Evolutionary conservation across 306 rosid species (phyloP).

Genomic region (Gastrolobium bilobum): DNA sequence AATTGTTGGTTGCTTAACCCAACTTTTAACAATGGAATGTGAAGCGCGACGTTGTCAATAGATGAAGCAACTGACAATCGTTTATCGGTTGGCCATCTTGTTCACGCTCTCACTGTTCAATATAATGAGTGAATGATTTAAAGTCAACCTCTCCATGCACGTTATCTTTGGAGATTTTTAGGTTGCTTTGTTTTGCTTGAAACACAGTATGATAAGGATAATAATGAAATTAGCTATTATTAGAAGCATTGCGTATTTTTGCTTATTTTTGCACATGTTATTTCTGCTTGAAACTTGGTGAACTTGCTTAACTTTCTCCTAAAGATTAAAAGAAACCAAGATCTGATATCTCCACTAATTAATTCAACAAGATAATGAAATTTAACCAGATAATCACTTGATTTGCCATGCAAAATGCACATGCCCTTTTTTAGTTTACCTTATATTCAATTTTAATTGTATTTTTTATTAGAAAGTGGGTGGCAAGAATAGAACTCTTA

Average conservation of each 20-base stretch:
- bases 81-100: background rate
- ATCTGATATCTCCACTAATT: background rate
- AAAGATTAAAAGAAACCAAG: background rate
- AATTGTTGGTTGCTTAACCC: no score
- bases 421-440: no score
- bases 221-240: slow-evolving; percentile 6
- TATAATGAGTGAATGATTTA: slow-evolving; percentile 24
- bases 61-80: background rate
- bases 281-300: slow-evolving; percentile 2
- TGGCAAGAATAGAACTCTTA: no score
- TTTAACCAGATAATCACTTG: background rate
- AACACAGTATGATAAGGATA: background rate
- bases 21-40: background rate
- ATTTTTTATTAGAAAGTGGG: no score
- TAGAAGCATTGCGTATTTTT: background rate
- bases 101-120: background rate
- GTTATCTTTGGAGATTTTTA: background rate
- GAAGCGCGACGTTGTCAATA: background rate
- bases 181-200: slow-evolving; percentile 28
- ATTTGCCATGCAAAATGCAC: background rate
- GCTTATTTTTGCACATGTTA: background rate
- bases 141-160: slow-evolving; percentile 41
- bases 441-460: no score
- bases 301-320: background rate
- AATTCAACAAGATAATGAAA: background rate